Evolutionary conservation across 2,329 filamentous ascomycete species (phyloP), one percentile per base, ranked within the genome.

Genomic region (Nemania serpens): DNA sequence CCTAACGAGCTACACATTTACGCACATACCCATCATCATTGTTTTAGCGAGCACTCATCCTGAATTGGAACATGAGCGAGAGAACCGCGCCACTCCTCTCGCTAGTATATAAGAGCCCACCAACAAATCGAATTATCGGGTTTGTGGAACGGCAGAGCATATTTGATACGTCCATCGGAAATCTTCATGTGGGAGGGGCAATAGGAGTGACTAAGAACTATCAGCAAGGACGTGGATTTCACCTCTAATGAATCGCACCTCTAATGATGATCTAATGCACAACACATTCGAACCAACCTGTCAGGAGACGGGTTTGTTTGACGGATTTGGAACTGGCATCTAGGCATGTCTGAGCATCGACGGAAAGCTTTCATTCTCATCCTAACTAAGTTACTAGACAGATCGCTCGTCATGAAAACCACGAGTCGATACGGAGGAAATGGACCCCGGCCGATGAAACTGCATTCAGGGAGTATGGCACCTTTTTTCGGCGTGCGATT

Each of bases 381-480:
- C 39, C 7, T 42, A 46, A 37, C 33, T 12, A 13, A 13, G 36
- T 33, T n/a, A n/a, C 45, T 34, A 2, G 4, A 7, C 25, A 29
- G 2, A 46, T 5, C 18, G 18, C 10, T 49, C 12, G 6, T 6
- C n/a, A 2, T 18, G 9, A n/a, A 48, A 48, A 5, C 18, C 5
- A 39, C 11, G 45, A 29, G 33, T 48, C 17, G 15, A 34, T 41
- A 15, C 25, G 13, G 22, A 34, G 13, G 50, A 39, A 12, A 36
- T 15, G 34, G n/a, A 13, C 15, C 39, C 25, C 18, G 42, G 52
- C 33, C 42, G 45, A 62, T 54, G 37, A 60, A 57, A 50, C 53
- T 46, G 58, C 54, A 58, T 61, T 48, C 34, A 42, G 53, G 58
- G 61, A 63, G 58, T 61, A 41, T 55, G 58, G 61, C 11, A 39